phyloP scores from a whole-genome alignment of 345 rosid genomes.

The Orychophragmus violaceus region DNA sequence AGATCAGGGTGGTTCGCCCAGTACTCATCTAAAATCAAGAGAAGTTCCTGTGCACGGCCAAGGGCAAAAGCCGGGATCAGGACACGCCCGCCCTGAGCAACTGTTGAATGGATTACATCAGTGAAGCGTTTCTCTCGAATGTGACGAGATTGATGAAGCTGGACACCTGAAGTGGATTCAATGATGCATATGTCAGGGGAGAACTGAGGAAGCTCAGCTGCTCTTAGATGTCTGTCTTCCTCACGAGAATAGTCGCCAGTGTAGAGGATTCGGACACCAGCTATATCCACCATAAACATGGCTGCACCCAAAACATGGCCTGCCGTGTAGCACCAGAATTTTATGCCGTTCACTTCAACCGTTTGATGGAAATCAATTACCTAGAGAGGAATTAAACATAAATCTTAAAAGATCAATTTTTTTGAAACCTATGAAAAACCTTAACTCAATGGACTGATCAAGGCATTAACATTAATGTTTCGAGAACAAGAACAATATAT shows the following conservation, averaged over 20 bases:
- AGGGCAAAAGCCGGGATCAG: slow-evolving; percentile 78
- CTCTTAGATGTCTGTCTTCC: slow-evolving; percentile 91
- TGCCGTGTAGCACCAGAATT: slow-evolving; percentile 97
- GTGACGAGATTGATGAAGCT: slow-evolving; percentile 87
- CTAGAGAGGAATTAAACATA: slow-evolving; percentile 8
- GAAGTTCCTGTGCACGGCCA: slow-evolving; percentile 83
- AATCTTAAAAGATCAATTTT: neutral
- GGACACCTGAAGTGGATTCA: slow-evolving; percentile 94
- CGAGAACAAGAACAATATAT: neutral
- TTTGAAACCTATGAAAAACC: neutral
- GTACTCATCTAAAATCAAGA: slow-evolving; percentile 79
- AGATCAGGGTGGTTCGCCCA: slow-evolving; percentile 88
- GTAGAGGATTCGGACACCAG: slow-evolving; percentile 86
- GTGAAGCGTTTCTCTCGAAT: slow-evolving; percentile 91
- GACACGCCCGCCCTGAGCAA: slow-evolving; percentile 91
- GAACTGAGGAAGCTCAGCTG: slow-evolving; percentile 95
- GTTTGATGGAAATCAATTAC: slow-evolving; percentile 90
- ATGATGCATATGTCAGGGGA: slow-evolving; percentile 94
- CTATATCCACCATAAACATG: slow-evolving; percentile 97
- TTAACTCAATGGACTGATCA: neutral
- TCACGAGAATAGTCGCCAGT: slow-evolving; percentile 95
- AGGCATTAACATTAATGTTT: no score
- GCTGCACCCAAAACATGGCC: slow-evolving; percentile 99
- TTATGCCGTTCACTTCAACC: slow-evolving; percentile 78
- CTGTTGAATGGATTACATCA: slow-evolving; percentile 78